phyloP scores from a whole-genome alignment of 2,329 filamentous ascomycete genomes.

The Diplodia mutila region DNA sequence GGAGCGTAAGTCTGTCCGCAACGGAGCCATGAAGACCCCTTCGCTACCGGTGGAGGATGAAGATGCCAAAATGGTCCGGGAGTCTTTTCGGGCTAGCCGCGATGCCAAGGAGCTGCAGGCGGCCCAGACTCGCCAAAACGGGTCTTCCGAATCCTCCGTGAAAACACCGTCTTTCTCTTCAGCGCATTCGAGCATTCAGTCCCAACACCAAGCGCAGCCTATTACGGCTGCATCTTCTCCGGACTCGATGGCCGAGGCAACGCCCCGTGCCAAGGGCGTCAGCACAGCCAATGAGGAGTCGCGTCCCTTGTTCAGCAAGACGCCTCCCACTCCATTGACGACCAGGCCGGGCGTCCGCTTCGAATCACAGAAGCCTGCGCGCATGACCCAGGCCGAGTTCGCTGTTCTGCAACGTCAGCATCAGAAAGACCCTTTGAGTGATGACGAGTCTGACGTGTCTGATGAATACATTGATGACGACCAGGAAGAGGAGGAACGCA shows the following conservation, averaged over 20 bases:
- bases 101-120: constrained; percentile 19
- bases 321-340: neutral
- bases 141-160: constrained; percentile 23
- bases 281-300: constrained; percentile 14
- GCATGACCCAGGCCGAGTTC: constrained; percentile 26
- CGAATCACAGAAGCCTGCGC: constrained; percentile 16
- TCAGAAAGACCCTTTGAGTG: constrained; percentile 7
- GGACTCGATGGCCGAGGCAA: constrained; percentile 16
- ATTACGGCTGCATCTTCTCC: constrained; percentile 17
- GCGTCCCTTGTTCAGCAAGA: constrained; percentile 20
- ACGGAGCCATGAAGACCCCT: constrained; percentile 8
- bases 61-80: constrained; percentile 35
- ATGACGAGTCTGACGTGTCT: constrained; percentile 15
- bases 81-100: constrained; percentile 31
- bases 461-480: constrained; percentile 26
- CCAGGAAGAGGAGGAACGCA: constrained; percentile 25
- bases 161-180: constrained; percentile 24
- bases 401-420: constrained; percentile 19
- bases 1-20: constrained; percentile 18
- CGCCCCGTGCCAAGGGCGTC: constrained; percentile 17
- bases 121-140: constrained; percentile 6
- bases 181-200: constrained; percentile 14
- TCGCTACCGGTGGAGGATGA: constrained; percentile 33
- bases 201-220: constrained; percentile 18
- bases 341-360: constrained; percentile 10